These are phyloP conservation scores for Blastobotrys arbuscula DNA, from an alignment of 1,139 yeast species.

Conservation along the genomic window DNA sequence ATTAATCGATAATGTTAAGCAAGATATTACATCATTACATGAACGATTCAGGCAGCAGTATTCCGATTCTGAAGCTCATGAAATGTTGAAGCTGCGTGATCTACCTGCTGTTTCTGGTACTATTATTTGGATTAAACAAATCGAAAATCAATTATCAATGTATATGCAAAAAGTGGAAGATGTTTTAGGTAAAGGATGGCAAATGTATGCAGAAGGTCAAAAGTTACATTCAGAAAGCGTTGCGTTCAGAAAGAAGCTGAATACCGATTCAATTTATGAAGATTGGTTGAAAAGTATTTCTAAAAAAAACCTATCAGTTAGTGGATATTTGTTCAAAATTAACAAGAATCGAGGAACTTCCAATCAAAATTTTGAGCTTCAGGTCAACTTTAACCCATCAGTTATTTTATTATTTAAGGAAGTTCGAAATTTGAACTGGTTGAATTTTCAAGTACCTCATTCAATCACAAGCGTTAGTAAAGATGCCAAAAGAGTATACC, in stretches of 20 bases:
- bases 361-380: slow-evolving; percentile 22
- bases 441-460: slow-evolving; percentile 60
- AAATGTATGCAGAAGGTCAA: slow-evolving; percentile 64
- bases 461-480: slow-evolving; percentile 40
- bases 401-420: slow-evolving; percentile 45
- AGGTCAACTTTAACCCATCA: slow-evolving; percentile 48
- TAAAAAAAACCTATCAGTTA: slow-evolving; percentile 25
- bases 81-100: slow-evolving; percentile 38
- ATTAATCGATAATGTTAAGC: slow-evolving; percentile 43
- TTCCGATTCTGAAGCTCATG: slow-evolving; percentile 33
- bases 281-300: slow-evolving; percentile 42
- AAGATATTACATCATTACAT: slow-evolving; percentile 42
- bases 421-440: slow-evolving; percentile 45
- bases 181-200: slow-evolving; percentile 72
- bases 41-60: slow-evolving; percentile 36
- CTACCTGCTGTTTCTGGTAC: slow-evolving; percentile 45
- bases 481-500: slow-evolving; percentile 47
- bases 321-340: slow-evolving; percentile 41
- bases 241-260: slow-evolving; percentile 42
- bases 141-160: slow-evolving; percentile 40
- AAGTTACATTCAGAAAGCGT: slow-evolving; percentile 50
- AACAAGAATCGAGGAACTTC: slow-evolving; percentile 20
- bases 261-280: slow-evolving; percentile 40
- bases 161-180: slow-evolving; percentile 43
- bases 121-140: slow-evolving; percentile 48